Evolutionary conservation across 352 stramenopile genomes (phyloP).

Genomic region (Globisporangium radiosum): DNA sequence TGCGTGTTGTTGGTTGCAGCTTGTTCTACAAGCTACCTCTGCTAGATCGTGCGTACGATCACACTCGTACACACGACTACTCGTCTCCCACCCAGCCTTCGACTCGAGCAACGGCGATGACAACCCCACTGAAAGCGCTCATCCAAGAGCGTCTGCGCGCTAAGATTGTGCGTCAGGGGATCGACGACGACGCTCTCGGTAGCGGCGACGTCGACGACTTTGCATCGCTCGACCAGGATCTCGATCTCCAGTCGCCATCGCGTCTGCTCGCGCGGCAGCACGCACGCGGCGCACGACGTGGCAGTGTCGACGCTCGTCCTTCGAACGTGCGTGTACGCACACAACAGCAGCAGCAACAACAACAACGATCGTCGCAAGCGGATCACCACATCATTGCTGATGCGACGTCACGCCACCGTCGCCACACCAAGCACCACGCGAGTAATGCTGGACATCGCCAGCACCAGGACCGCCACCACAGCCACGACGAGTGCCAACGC

Average conservation of each 20-base stretch:
- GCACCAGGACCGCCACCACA: not conserved
- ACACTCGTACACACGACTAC: not conserved
- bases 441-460: too few species aligned
- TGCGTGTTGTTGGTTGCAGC: too few species aligned
- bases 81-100: too few species aligned
- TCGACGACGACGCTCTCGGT: slow-evolving; percentile 11
- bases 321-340: not conserved
- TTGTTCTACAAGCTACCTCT: not conserved
- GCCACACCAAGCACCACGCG: too few species aligned
- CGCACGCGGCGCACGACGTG: not conserved
- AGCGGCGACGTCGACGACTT: slow-evolving; percentile 4
- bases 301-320: not conserved
- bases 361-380: too few species aligned
- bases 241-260: not conserved
- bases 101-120: slow-evolving; percentile 19
- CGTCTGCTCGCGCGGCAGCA: not conserved
- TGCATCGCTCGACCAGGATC: not conserved
- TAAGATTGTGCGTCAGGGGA: slow-evolving; percentile 49
- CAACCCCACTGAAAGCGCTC: slow-evolving; percentile 58
- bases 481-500: slow-evolving; percentile 11
- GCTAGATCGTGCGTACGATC: not conserved
- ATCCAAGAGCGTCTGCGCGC: slow-evolving; percentile 65
- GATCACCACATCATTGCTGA: too few species aligned
- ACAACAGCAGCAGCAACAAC: slow-evolving; percentile 1
- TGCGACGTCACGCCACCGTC: too few species aligned